Base-by-base conservation (phyloP, 768 basidiomycete species). In the Amylocystis lapponica region DNA sequence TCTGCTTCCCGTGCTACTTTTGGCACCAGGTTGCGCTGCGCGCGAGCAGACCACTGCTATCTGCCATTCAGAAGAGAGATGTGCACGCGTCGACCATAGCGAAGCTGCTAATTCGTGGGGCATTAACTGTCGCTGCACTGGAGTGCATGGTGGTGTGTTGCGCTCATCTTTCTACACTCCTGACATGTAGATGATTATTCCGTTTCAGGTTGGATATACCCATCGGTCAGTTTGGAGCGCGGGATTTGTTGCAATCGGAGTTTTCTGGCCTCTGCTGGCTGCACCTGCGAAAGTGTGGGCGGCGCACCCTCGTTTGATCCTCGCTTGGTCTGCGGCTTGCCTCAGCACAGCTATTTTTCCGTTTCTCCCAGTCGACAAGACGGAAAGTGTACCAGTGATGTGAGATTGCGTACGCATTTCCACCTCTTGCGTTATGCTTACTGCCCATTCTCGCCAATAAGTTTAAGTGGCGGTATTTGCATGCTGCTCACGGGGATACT, bases 1-100 rank as follows among this genome's bases (percentile, higher is more conserved):
- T 81, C 27, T 57, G 72, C 4, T 90, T 90, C 48, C 86, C 89
- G 0, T 71, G 75, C 25, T 89, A 78, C 63, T 91, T 91, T 59
- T 88, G 86, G 86, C 68, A 69, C 25, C 76, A 73, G 41, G 77
- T 79, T 0, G 11, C 57, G 10, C 21, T 40, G 2, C 39, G 49
- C 9, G 49, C 44, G 13, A 17, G 35, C 12, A 37, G 13, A n/a
- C 49, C 41, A 8, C 30, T 48, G 3, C 23, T 45, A 25, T 27
- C 26, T n/a, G 39, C 41, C 17, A 13, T 47, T n/a, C 13, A 29
- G 14, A 23, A 27, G 10, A 42, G 33, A 3, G 17, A 31, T 14
- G 13, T 21, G 7, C 13, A 31, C 1, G 21, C 37, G n/a, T 16
- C 16, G 2, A 25, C 34, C 3, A 1, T 53, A 2, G 9, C 36